These are phyloP conservation scores for Leccinum subtestaceum DNA, from an alignment of 768 basidiomycete genomes.

Conservation along the genomic window DNA sequence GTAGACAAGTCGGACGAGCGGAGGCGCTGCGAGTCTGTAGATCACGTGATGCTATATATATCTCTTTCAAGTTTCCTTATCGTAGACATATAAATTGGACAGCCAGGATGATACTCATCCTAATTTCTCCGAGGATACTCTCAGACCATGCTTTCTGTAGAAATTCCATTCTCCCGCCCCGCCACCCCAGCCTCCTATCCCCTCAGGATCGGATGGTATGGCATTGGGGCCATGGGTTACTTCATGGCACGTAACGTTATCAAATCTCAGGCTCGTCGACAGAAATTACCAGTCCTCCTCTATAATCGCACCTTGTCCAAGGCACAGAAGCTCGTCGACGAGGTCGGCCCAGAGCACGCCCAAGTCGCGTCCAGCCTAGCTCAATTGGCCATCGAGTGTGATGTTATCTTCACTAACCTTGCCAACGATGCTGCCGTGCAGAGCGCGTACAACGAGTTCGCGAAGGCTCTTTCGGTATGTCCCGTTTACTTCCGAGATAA, in stretches of 20 bases:
- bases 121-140: slow-evolving; percentile 4
- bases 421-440: slow-evolving; percentile 69
- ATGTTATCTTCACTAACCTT: slow-evolving; percentile 75
- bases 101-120: not conserved
- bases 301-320: slow-evolving; percentile 75
- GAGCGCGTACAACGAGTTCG: slow-evolving; percentile 58
- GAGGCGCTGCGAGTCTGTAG: not conserved
- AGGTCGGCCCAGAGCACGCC: slow-evolving; percentile 52
- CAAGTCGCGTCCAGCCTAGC: slow-evolving; percentile 53
- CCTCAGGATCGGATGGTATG: slow-evolving; percentile 43
- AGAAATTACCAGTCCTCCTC: slow-evolving; percentile 47
- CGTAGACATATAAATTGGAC: slow-evolving; percentile 2
- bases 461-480: slow-evolving; percentile 54
- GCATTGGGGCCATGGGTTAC: slow-evolving; percentile 68
- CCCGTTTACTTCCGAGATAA: not conserved
- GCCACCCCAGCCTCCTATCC: slow-evolving; percentile 43
- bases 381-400: slow-evolving; percentile 63
- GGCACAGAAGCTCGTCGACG: slow-evolving; percentile 52
- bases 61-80: not conserved
- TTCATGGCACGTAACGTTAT: slow-evolving; percentile 81
- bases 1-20: not conserved
- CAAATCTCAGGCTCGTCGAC: slow-evolving; percentile 42
- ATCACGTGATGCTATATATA: slow-evolving; percentile 18
- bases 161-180: slow-evolving; percentile 58
- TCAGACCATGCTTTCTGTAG: slow-evolving; percentile 10